Evolutionary conservation across 2,329 filamentous ascomycete species (phyloP).

Genomic region (Westerdykella aurantiaca): DNA sequence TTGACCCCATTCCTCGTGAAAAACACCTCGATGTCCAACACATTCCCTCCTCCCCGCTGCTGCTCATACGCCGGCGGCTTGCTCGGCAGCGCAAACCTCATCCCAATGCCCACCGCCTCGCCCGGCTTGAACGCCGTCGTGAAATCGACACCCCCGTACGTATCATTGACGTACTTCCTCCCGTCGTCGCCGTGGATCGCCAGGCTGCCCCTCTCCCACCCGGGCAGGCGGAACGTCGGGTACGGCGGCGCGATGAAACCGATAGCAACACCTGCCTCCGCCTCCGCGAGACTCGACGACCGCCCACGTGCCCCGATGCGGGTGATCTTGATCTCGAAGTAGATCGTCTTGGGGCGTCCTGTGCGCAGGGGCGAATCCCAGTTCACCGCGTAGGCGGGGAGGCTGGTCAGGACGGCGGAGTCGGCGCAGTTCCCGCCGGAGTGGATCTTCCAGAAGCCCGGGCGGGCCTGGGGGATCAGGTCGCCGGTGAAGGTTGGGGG

Average conservation of each 20-base stretch:
- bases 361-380: slow-evolving; percentile 54
- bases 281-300: slow-evolving; percentile 27
- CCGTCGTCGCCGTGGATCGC: slow-evolving; percentile 79
- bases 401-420: slow-evolving; percentile 59
- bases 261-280: slow-evolving; percentile 56
- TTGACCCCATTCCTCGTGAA: slow-evolving; percentile 62
- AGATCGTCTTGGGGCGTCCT: slow-evolving; percentile 53
- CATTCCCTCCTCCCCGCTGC: slow-evolving; percentile 8
- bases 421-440: slow-evolving; percentile 48
- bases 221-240: slow-evolving; percentile 69
- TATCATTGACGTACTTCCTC: slow-evolving; percentile 68
- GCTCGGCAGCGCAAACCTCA: slow-evolving; percentile 50
- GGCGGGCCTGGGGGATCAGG: slow-evolving; percentile 42
- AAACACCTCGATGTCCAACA: slow-evolving; percentile 56
- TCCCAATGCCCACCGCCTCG: slow-evolving; percentile 66
- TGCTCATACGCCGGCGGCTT: slow-evolving; percentile 33
- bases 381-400: slow-evolving; percentile 62
- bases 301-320: slow-evolving; percentile 32
- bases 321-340: slow-evolving; percentile 64
- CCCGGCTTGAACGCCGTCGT: slow-evolving; percentile 57
- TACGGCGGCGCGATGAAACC: slow-evolving; percentile 71
- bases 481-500: slow-evolving; percentile 30
- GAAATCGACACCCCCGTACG: slow-evolving; percentile 66
- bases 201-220: slow-evolving; percentile 71
- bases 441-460: slow-evolving; percentile 41